Percentiles rank a stretch among this genome's conserved stretches.
These are phyloP conservation scores for Vaccinium vitisidaea DNA, from an alignment of 148 eudicot genomes.

Conservation along the genomic window DNA sequence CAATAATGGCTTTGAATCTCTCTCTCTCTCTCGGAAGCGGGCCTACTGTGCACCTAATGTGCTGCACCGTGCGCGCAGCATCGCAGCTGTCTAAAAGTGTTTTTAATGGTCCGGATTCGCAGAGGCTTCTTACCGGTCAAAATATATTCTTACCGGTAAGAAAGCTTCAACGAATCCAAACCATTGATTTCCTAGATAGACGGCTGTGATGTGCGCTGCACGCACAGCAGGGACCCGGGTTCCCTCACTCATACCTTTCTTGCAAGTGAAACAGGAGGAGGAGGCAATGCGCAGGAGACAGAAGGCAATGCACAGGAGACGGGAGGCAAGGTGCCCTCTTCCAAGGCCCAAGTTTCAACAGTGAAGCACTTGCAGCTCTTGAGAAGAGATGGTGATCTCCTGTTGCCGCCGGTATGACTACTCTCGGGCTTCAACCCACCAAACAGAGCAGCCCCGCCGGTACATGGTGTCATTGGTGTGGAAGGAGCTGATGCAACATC, in stretches of 20 bases:
- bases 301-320: constrained; percentile 71
- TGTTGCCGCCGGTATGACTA: constrained; percentile 14
- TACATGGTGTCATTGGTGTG: constrained; percentile 66
- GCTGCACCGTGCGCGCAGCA: too few species aligned
- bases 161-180: too few species aligned
- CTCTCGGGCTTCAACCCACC: constrained; percentile 53
- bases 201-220: too few species aligned
- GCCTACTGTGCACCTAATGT: too few species aligned
- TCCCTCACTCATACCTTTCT: constrained; percentile 56
- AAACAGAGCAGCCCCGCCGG: constrained; percentile 78
- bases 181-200: too few species aligned
- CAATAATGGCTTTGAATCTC: not conserved
- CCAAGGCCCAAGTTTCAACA: constrained; percentile 63
- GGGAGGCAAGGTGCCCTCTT: constrained; percentile 78
- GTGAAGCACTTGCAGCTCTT: constrained; percentile 69
- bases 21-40: too few species aligned
- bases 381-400: constrained; percentile 47
- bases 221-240: too few species aligned
- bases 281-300: constrained; percentile 68
- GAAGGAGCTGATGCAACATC: constrained; percentile 68
- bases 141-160: too few species aligned
- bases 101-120: too few species aligned
- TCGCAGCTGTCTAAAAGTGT: too few species aligned
- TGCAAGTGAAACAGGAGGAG: constrained; percentile 79
- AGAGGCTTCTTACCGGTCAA: too few species aligned